Base-by-base conservation (phyloP, 805 yeast genomes). In the Saturnispora dispora region DNA sequence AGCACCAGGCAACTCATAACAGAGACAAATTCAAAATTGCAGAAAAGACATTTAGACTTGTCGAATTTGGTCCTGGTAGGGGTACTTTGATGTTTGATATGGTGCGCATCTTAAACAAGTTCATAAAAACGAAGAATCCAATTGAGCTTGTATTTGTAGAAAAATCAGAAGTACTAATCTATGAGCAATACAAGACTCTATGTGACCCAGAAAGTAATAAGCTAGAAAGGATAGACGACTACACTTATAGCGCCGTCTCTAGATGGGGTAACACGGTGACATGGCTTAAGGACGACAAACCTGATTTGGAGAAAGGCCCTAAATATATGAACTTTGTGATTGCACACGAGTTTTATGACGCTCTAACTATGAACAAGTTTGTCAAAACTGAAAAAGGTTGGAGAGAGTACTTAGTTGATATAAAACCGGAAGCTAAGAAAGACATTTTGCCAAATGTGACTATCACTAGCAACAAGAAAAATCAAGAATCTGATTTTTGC, bases 341-440 rank as follows among this genome's bases (percentile, higher is more conserved):
- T 50, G 93, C 95, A 0, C 96, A 88, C 62, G 96, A 88, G 64
- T 88, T 88, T 60, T 88, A 83, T 61, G 96, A 88, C 66, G 95
- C 96, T 0, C 69, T 88, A 51, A 95, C 96, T 0, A 81, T 88
- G 23, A 81, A 83, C 56, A 77, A 82, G 55, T 87, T 84, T 61
- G 73, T 75, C 49, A 76, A 74, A 55, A 80, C 83, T 0, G 70
- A 72, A 17, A 66, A 79, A 15, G 91, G 91, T 0, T 88, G 96
- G 96, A 71, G 90, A 57, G 96, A 88, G 61, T 71, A 78, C 23
- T 57, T 84, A 39, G 93, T 88, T 32, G 91, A 85, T 63, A 77
- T 67, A 69, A 32, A 67, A 33, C 53, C 55, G 2, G 50, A 55
- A 10, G 47, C 48, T 7, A 45, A 48, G 11, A 43, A 48, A 20